phyloP scores from a whole-genome alignment of 2,329 filamentous ascomycete genomes.

The Graphium sp. region DNA sequence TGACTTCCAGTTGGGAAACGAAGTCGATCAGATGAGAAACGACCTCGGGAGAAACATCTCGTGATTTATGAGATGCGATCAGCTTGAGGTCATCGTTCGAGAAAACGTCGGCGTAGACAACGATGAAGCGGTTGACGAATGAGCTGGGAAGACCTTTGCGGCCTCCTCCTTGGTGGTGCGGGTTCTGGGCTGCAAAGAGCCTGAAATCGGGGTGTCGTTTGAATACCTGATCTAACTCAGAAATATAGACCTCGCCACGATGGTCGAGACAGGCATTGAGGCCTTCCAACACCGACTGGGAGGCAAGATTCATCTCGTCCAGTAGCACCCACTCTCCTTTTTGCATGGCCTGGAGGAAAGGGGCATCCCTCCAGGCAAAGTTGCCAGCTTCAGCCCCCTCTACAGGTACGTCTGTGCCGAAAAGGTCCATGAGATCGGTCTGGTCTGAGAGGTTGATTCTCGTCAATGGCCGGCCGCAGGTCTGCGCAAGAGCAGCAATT shows the following conservation, averaged over 20 bases:
- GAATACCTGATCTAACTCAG: slow-evolving; percentile 89
- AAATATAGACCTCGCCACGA: slow-evolving; percentile 86
- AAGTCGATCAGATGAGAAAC: slow-evolving; percentile 59
- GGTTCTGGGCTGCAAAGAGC: slow-evolving; percentile 95
- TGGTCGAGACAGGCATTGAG: slow-evolving; percentile 95
- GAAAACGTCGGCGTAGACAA: slow-evolving; percentile 91
- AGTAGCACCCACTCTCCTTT: slow-evolving; percentile 90
- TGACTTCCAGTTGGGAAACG: slow-evolving; percentile 61
- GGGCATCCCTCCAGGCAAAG: slow-evolving; percentile 90
- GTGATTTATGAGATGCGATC: slow-evolving; percentile 69
- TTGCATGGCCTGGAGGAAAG: slow-evolving; percentile 93
- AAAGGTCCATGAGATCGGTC: slow-evolving; percentile 93
- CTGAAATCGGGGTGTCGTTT: slow-evolving; percentile 76
- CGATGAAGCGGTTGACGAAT: slow-evolving; percentile 95
- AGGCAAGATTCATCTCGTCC: slow-evolving; percentile 97
- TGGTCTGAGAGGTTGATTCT: slow-evolving; percentile 96
- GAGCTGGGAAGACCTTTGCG: slow-evolving; percentile 88
- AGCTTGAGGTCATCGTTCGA: slow-evolving; percentile 61
- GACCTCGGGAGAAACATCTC: slow-evolving; percentile 37
- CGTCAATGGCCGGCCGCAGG: slow-evolving; percentile 67
- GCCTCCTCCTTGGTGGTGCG: slow-evolving; percentile 90
- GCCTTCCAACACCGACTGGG: slow-evolving; percentile 89
- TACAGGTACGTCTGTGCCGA: slow-evolving; percentile 88
- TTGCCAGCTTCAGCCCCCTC: slow-evolving; percentile 83
- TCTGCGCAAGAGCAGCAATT: slow-evolving; percentile 66